Percentiles rank a stretch among this genome's conserved stretches.
These are phyloP conservation scores for Rhynchospora pubera DNA, from an alignment of 176 grass and related monocot species.

Conservation along the genomic window DNA sequence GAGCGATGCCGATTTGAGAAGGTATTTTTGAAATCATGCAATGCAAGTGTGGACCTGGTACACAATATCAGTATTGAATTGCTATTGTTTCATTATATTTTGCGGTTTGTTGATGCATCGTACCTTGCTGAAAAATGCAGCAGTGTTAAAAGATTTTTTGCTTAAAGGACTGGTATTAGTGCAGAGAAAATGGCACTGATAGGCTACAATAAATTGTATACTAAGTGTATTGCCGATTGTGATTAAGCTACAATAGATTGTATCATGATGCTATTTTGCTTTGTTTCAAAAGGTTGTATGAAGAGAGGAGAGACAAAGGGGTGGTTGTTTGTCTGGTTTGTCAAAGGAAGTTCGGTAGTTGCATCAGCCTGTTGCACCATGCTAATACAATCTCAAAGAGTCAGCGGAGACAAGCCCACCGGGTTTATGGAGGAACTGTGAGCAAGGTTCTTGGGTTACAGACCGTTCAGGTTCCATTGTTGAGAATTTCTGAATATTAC, in stretches of 20 bases:
- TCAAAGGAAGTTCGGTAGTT: conserved; percentile 48
- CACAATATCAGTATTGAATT: neutral
- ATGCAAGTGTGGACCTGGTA: neutral
- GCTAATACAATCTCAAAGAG: conserved; percentile 37
- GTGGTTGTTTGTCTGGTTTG: conserved; percentile 56
- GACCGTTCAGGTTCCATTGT: conserved; percentile 15
- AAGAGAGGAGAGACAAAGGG: conserved; percentile 40
- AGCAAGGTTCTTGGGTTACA: conserved; percentile 34
- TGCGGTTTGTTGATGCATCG: neutral
- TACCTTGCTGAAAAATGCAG: neutral
- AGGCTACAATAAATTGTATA: neutral
- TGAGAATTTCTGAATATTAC: neutral
- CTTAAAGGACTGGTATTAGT: neutral
- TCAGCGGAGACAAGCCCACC: conserved; percentile 41
- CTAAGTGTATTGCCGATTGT: neutral
- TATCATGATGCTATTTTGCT: neutral
- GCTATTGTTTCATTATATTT: neutral
- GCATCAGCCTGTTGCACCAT: conserved; percentile 67
- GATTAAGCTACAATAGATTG: neutral
- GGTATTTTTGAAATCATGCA: neutral
- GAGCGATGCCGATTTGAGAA: conserved; percentile 37
- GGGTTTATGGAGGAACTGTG: conserved; percentile 40
- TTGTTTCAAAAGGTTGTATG: conserved; percentile 29
- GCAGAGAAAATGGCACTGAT: neutral
- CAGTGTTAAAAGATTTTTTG: neutral